A percentile compares a stretch with the other conserved stretches of the same genome.
phyloP scores from a whole-genome alignment of 768 basidiomycete species.

The Candolleomyces efflorescens region DNA sequence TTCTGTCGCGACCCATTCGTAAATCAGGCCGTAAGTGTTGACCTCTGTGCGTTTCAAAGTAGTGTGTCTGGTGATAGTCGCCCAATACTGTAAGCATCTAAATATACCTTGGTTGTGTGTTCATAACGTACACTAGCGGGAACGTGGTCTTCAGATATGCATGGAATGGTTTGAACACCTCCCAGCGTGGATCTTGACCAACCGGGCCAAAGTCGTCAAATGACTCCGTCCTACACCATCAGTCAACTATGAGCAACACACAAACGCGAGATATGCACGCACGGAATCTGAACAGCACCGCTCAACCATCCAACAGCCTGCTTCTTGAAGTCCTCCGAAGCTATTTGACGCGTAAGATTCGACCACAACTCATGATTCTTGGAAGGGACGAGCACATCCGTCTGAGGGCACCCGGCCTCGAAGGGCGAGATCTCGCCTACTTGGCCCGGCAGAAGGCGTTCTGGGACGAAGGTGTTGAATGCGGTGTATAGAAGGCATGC shows the following conservation, averaged over 20 bases:
- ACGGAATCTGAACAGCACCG: constrained; percentile 47
- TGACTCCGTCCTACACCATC: constrained; percentile 42
- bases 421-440: background rate
- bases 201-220: constrained; percentile 46
- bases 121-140: constrained; percentile 64
- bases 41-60: constrained; percentile 60
- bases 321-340: constrained; percentile 32
- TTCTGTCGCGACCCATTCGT: constrained; percentile 61
- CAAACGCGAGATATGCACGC: constrained; percentile 11
- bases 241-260: background rate
- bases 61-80: constrained; percentile 39
- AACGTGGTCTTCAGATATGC: constrained; percentile 47
- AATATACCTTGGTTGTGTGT: background rate
- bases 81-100: background rate
- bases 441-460: background rate
- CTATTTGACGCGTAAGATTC: constrained; percentile 25
- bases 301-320: constrained; percentile 42
- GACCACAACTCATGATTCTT: constrained; percentile 36
- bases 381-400: constrained; percentile 33
- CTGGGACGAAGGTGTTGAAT: background rate
- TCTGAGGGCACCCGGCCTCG: constrained; percentile 27
- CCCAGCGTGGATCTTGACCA: constrained; percentile 51
- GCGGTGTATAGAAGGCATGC: background rate
- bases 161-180: constrained; percentile 49
- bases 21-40: constrained; percentile 74